Evolutionary conservation across 805 yeast species (phyloP).

Genomic region (Metschnikowia baotianmanensis): DNA sequence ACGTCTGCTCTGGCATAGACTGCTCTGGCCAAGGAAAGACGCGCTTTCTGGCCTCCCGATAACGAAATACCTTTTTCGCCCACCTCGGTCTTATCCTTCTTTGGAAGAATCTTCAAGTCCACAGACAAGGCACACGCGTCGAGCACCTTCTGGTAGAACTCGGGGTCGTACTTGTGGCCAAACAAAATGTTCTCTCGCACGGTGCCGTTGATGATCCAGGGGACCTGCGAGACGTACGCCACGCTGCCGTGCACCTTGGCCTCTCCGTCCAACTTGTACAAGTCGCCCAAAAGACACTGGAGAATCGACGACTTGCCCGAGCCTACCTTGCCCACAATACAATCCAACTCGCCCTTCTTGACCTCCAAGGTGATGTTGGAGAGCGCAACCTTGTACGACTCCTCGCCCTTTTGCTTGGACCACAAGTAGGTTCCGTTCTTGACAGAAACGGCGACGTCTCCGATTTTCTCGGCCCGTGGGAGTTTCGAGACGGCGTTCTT

Average conservation of each 20-base stretch:
- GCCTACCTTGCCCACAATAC: constrained; percentile 90
- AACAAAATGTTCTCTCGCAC: constrained; percentile 88
- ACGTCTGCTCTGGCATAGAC: constrained; percentile 93
- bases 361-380: constrained; percentile 61
- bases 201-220: constrained; percentile 97
- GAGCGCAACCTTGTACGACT: constrained; percentile 61
- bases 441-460: constrained; percentile 65
- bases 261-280: constrained; percentile 70
- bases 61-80: constrained; percentile 97
- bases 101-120: constrained; percentile 77
- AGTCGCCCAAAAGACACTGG: constrained; percentile 78
- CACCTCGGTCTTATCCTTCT: constrained; percentile 88
- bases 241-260: constrained; percentile 71
- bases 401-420: constrained; percentile 63
- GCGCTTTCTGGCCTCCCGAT: constrained; percentile 97
- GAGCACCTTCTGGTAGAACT: constrained; percentile 75
- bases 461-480: constrained; percentile 48
- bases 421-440: constrained; percentile 72
- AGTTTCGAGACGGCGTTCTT: constrained; percentile 63
- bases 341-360: constrained; percentile 72
- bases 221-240: constrained; percentile 90
- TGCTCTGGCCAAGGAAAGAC: constrained; percentile 91
- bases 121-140: constrained; percentile 83
- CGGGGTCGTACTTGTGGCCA: constrained; percentile 81
- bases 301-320: constrained; percentile 83